phyloP scores from a whole-genome alignment of 345 rosid genomes.

The Lepidium didymum region DNA sequence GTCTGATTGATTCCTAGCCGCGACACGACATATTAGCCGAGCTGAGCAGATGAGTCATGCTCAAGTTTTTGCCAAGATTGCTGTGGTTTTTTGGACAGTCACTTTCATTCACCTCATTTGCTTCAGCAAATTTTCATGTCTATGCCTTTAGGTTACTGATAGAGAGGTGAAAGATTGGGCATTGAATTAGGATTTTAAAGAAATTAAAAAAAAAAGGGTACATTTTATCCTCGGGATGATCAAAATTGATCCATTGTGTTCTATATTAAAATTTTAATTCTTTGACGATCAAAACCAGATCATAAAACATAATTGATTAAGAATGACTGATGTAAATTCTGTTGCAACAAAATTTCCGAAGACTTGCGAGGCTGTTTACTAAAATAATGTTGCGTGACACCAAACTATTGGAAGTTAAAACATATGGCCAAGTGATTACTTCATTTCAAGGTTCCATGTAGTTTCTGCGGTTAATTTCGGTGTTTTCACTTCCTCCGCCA shows the following conservation, averaged over 20 bases:
- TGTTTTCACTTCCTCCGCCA: slow-evolving; percentile 54
- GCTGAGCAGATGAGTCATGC: background rate
- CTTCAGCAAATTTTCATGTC: slow-evolving; percentile 5
- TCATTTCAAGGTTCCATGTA: slow-evolving; percentile 71
- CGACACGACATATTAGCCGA: slow-evolving; percentile 1
- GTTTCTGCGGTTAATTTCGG: slow-evolving; percentile 72
- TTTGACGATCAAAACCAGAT: background rate
- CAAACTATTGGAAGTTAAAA: background rate
- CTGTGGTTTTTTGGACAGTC: background rate
- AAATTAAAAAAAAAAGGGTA: background rate
- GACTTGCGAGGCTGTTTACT: background rate
- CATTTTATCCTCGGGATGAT: background rate
- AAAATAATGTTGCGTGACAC: background rate
- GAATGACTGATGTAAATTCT: too few relatives aligned
- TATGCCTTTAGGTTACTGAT: slow-evolving; percentile 11
- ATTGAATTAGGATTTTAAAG: background rate
- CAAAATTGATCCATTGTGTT: background rate
- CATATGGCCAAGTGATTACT: background rate
- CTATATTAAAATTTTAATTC: background rate
- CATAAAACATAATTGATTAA: background rate
- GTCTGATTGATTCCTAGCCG: slow-evolving; percentile 36
- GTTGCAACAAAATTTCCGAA: background rate
- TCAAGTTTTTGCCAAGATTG: slow-evolving; percentile 16
- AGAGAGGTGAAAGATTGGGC: background rate
- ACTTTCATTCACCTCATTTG: background rate